Evolutionary conservation across 352 stramenopile genomes (phyloP), one percentile per base, ranked within the genome.

Genomic region (Globisporangium parvum): DNA sequence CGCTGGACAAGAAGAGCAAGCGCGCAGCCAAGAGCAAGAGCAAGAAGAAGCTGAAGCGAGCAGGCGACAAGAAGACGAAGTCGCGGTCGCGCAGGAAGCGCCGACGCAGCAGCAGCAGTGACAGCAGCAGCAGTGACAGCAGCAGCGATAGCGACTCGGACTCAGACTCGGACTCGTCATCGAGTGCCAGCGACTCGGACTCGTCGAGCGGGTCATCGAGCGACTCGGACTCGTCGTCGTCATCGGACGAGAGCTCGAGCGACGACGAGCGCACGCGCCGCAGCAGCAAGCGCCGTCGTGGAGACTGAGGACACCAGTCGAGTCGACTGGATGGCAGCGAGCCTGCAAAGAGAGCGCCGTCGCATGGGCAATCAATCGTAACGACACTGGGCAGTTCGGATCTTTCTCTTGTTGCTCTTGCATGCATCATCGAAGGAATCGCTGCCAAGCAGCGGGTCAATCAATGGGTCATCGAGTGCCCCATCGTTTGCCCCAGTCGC

Each of bases 401-500:
- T 37, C 1, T 6, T 31, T 37, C 31, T 37, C 31, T 37, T 37
- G 6, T 37, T 37, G 31, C 10, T 10, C 31, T 37, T 12, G 28
- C 9, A 37, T 37, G 31, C 31, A 37, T 37, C 6, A 37, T 37
- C 31, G 31, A 3, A 3, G 9, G 4, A 1, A 12, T 37, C 10
- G 31, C 10, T 37, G 31, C 5, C 10, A 10, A 12, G 31, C 3
- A 33, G 28, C 12, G 31, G 31, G 31, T 37, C 31, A 37, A 37
- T 37, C 31, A 37, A 37, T 37, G 31, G 31, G 31, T 10, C 31
- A 37, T 37, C 31, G 1, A 31, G 11, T 28, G 20, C 21, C 2
- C 20, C 21, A 17, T 50, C 40, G 44, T 37, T 88, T 88, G 95
- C 87, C 87, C n/a, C n/a, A n/a, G n/a, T n/a, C n/a, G n/a, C n/a